A percentile compares a stretch with the other conserved stretches of the same genome.
These are phyloP conservation scores for Oryza punctata DNA, from an alignment of 176 grass and related monocot genomes.

Conservation along the genomic window DNA sequence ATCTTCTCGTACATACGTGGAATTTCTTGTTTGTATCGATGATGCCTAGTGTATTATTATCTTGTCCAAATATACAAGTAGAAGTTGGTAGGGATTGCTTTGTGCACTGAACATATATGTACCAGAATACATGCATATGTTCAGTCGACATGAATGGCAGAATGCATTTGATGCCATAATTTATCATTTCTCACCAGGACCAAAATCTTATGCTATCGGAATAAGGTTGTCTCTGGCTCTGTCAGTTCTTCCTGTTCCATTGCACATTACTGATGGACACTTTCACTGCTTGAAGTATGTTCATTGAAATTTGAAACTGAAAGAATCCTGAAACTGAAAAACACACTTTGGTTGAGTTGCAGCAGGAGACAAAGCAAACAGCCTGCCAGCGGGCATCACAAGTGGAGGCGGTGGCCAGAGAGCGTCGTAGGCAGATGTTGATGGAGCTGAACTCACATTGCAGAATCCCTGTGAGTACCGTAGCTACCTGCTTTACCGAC, in stretches of 20 bases:
- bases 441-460: slow-evolving; percentile 63
- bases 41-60: neutral
- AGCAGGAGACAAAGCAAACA: slow-evolving; percentile 45
- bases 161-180: slow-evolving; percentile 2
- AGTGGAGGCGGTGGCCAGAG: slow-evolving; percentile 64
- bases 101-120: neutral
- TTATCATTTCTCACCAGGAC: neutral
- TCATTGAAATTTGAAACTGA: neutral
- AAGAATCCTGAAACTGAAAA: neutral
- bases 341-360: slow-evolving; percentile 1
- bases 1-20: neutral
- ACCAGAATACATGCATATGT: neutral
- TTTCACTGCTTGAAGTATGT: neutral
- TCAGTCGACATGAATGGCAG: neutral
- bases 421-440: slow-evolving; percentile 62
- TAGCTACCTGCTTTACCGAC: slow-evolving; percentile 3
- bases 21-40: neutral
- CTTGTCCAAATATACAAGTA: neutral
- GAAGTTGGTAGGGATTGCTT: neutral
- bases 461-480: slow-evolving; percentile 55
- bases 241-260: neutral
- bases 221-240: neutral
- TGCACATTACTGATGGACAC: neutral
- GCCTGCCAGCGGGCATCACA: slow-evolving; percentile 45
- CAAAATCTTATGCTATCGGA: neutral